Evolutionary conservation across 2,329 filamentous ascomycete species (phyloP).

Genomic region (Botrytis medusae): DNA sequence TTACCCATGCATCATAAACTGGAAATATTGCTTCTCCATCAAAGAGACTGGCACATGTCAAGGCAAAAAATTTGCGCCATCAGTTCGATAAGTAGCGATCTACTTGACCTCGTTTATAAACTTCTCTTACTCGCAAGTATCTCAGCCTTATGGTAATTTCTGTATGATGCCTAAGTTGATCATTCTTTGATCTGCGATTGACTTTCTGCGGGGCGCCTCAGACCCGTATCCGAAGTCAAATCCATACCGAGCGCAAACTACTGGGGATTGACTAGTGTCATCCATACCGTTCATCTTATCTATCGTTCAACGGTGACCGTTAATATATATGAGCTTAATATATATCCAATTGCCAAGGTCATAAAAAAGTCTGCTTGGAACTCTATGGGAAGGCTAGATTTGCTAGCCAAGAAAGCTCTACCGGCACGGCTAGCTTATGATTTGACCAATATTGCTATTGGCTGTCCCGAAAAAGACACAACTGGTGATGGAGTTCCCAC

Average conservation of each 20-base stretch:
- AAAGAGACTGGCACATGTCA: not conserved
- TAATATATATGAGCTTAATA: not conserved
- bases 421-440: slow-evolving; percentile 68
- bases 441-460: slow-evolving; percentile 65
- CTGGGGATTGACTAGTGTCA: not conserved
- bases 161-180: not conserved
- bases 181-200: not conserved
- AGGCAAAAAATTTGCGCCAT: not conserved
- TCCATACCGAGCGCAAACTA: not conserved
- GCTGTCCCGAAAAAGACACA: slow-evolving; percentile 39
- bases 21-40: not conserved
- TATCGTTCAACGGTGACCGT: not conserved
- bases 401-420: slow-evolving; percentile 53
- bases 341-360: not conserved
- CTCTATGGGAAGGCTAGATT: not conserved
- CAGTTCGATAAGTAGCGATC: not conserved
- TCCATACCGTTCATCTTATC: not conserved
- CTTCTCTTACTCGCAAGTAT: not conserved
- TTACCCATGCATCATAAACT: not conserved
- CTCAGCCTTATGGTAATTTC: not conserved
- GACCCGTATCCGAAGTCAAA: not conserved
- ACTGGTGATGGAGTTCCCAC: too few relatives aligned
- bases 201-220: not conserved
- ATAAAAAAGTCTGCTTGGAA: not conserved
- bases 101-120: not conserved